A percentile compares a stretch with the other conserved stretches of the same genome.
These are phyloP conservation scores for Penicillium sp. DNA, from an alignment of 2,329 filamentous ascomycete genomes.

Conservation along the genomic window DNA sequence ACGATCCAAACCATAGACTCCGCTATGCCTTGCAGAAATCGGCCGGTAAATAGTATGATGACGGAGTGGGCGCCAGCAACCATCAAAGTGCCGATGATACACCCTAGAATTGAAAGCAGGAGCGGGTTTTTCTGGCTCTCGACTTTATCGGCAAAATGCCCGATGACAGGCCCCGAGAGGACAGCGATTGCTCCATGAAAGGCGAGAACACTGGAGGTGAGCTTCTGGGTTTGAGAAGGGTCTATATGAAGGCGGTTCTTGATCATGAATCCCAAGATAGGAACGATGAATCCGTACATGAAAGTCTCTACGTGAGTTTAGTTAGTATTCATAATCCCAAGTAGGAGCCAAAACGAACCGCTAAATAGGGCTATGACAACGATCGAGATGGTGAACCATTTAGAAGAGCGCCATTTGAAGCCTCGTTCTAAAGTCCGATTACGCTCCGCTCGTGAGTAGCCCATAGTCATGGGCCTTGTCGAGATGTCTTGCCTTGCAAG, in stretches of 20 bases:
- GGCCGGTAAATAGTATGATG: slow-evolving; percentile 23
- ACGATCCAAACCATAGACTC: slow-evolving; percentile 32
- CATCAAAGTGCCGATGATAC: slow-evolving; percentile 21
- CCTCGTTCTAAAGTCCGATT: slow-evolving; percentile 10
- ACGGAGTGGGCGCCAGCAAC: slow-evolving; percentile 16
- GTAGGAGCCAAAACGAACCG: no score
- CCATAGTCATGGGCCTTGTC: no score
- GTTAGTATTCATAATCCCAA: no score
- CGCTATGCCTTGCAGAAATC: slow-evolving; percentile 30
- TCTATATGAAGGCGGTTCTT: slow-evolving; percentile 25
- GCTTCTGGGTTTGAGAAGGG: slow-evolving; percentile 21
- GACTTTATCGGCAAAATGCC: slow-evolving; percentile 18
- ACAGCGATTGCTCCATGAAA: slow-evolving; percentile 23
- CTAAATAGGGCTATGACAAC: no score
- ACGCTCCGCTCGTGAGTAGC: no score
- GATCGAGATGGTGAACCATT: no score
- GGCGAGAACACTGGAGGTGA: slow-evolving; percentile 24
- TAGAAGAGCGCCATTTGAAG: no score
- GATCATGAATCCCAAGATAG: slow-evolving; percentile 31
- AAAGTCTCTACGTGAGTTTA: slow-evolving; percentile 24
- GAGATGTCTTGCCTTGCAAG: no score
- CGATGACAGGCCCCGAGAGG: slow-evolving; percentile 20
- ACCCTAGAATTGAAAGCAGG: slow-evolving; percentile 12
- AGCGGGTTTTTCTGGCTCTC: slow-evolving; percentile 16
- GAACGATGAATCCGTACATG: slow-evolving; percentile 31